Evolutionary conservation across 2,329 filamentous ascomycete genomes (phyloP).

Genomic region (Diaporthe humulicola): DNA sequence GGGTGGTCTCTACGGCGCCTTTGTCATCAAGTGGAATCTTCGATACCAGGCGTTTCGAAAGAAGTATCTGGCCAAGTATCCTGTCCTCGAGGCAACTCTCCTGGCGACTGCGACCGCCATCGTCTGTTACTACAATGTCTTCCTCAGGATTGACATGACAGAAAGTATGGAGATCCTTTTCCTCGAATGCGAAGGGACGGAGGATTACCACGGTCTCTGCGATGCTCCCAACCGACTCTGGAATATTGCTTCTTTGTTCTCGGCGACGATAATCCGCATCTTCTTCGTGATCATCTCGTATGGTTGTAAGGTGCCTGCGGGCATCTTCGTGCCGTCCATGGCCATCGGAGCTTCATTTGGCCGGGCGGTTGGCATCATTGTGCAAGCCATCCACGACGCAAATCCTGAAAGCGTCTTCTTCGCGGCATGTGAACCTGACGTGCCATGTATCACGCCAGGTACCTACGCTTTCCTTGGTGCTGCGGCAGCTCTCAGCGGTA

Average conservation of each 20-base stretch:
- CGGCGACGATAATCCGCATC: constrained; percentile 85
- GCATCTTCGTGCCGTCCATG: constrained; percentile 99
- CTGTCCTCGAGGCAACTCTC: constrained; percentile 87
- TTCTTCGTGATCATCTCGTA: constrained; percentile 95
- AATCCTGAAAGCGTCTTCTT: constrained; percentile 90
- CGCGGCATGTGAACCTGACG: constrained; percentile 87
- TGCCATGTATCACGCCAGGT: constrained; percentile 95
- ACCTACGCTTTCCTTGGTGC: constrained; percentile 97
- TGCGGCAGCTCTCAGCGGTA: constrained; percentile 90
- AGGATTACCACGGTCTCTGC: constrained; percentile 92
- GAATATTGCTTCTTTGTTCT: constrained; percentile 82
- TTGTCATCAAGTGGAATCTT: constrained; percentile 98
- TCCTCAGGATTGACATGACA: constrained; percentile 97
- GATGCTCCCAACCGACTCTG: constrained; percentile 80
- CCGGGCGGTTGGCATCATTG: constrained; percentile 92
- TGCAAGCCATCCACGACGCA: constrained; percentile 88
- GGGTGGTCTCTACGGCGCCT: constrained; percentile 93
- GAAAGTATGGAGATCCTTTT: constrained; percentile 99
- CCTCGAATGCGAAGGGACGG: constrained; percentile 88
- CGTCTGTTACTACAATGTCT: constrained; percentile 97
- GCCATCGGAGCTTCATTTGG: constrained; percentile 96
- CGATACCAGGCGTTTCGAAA: constrained; percentile 93
- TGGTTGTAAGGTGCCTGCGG: constrained; percentile 96
- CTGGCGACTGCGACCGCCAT: constrained; percentile 87
- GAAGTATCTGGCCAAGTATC: constrained; percentile 87